Evolutionary conservation across 345 rosid genomes (phyloP).

Genomic region (Populus nigra): DNA sequence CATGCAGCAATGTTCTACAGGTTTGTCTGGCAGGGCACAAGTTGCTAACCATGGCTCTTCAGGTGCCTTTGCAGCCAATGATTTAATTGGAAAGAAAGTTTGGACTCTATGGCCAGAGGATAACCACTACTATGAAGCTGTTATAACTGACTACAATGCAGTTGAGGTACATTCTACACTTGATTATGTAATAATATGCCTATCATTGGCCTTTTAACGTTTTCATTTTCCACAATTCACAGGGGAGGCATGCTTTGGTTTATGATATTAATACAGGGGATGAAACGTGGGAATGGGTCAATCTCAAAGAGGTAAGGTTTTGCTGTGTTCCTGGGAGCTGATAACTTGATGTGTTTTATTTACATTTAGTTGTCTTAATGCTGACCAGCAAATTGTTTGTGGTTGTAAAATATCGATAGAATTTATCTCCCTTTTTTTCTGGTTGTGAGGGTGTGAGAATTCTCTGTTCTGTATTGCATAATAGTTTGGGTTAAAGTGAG

Average conservation of each 20-base stretch:
- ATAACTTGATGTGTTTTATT: neutral
- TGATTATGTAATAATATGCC: constrained; percentile 6
- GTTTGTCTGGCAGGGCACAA: constrained; percentile 63
- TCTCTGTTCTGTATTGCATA: neutral
- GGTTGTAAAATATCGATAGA: neutral
- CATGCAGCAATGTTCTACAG: constrained; percentile 64
- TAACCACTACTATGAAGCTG: constrained; percentile 85
- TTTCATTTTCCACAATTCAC: constrained; percentile 21
- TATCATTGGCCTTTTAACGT: constrained; percentile 21
- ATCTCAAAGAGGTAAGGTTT: constrained; percentile 85
- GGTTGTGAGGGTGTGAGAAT: neutral
- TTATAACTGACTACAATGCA: constrained; percentile 69
- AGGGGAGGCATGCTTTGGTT: constrained; percentile 93
- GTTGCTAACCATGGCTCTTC: constrained; percentile 43
- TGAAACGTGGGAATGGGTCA: constrained; percentile 97
- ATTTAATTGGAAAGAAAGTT: constrained; percentile 77
- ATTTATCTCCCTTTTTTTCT: neutral
- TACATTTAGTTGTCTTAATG: neutral
- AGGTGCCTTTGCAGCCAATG: constrained; percentile 54
- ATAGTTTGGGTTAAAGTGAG: neutral
- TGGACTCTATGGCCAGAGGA: constrained; percentile 99
- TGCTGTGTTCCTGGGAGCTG: constrained; percentile 5
- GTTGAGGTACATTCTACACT: constrained; percentile 45
- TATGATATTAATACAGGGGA: constrained; percentile 70
- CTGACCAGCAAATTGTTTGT: neutral